Percentiles rank a stretch among this genome's conserved stretches.
These are phyloP conservation scores for Verticillium albo-atrum DNA, from an alignment of 2,329 filamentous ascomycete genomes.

Conservation along the genomic window DNA sequence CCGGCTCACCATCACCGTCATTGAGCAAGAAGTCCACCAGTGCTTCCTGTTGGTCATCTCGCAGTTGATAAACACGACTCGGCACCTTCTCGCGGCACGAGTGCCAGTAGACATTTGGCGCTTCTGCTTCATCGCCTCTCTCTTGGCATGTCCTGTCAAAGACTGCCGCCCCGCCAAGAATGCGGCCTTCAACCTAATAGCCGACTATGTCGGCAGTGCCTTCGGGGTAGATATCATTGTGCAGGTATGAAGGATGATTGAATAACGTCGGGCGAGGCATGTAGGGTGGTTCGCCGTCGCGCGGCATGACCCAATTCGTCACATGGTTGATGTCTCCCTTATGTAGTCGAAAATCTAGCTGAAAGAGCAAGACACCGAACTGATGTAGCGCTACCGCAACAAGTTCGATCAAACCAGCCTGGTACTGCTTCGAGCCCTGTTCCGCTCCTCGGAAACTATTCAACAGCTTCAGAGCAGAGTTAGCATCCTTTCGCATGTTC, in stretches of 20 bases:
- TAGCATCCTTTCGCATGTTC: no score
- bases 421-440: background rate
- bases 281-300: background rate
- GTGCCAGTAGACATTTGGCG: no score
- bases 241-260: slow-evolving; percentile 9
- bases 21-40: background rate
- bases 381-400: background rate
- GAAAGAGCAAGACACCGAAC: background rate
- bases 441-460: background rate
- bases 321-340: background rate
- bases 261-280: slow-evolving; percentile 9
- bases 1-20: background rate
- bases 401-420: background rate
- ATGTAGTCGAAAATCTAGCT: background rate
- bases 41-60: background rate
- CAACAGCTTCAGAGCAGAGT: background rate
- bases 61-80: background rate
- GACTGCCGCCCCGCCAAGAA: slow-evolving; percentile 16
- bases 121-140: background rate
- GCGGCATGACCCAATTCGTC: background rate
- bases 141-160: slow-evolving; percentile 12
- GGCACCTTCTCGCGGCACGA: background rate
- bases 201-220: slow-evolving; percentile 16
- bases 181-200: slow-evolving; percentile 19
- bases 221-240: slow-evolving; percentile 14